Conservation (phyloP, 495 filamentous ascomycete genomes). For the Elasticomyces elasticus region DNA sequence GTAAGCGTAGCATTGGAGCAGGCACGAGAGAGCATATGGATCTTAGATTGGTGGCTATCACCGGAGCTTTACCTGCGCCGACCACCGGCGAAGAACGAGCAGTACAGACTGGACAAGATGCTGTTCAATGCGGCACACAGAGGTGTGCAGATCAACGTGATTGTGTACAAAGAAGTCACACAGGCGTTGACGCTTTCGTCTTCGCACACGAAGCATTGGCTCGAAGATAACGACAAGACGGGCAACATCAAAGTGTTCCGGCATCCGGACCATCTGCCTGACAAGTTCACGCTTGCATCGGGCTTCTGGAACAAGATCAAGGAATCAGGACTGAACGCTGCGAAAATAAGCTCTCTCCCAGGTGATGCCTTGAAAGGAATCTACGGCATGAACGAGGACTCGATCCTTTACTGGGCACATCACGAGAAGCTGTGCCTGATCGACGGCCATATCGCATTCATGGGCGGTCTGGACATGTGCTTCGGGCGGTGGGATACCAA, state of each 20-base stretch:
- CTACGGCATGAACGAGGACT: slow-evolving; percentile 71
- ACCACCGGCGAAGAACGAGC: slow-evolving; percentile 69
- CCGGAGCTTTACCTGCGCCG: slow-evolving; percentile 84
- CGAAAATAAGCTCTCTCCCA: slow-evolving; percentile 48
- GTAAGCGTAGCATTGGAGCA: slow-evolving; percentile 76
- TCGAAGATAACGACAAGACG: slow-evolving; percentile 31
- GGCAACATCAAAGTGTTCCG: slow-evolving; percentile 81
- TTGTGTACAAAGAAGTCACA: slow-evolving; percentile 92
- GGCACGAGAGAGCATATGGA: slow-evolving; percentile 79
- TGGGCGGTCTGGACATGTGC: slow-evolving; percentile 71
- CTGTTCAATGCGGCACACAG: slow-evolving; percentile 76
- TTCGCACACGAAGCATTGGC: slow-evolving; percentile 69
- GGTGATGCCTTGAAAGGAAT: slow-evolving; percentile 59
- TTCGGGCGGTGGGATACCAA: slow-evolving; percentile 56
- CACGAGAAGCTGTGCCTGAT: slow-evolving; percentile 88
- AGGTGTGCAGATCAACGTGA: slow-evolving; percentile 78
- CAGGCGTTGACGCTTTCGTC: slow-evolving; percentile 77
- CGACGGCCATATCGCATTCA: slow-evolving; percentile 74
- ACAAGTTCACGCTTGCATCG: slow-evolving; percentile 48
- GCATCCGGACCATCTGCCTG: slow-evolving; percentile 81
- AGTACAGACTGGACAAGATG: slow-evolving; percentile 85
- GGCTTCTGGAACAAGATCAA: slow-evolving; percentile 43
- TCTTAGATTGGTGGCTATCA: slow-evolving; percentile 90
- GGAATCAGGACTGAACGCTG: slow-evolving; percentile 42
- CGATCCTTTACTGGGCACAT: slow-evolving; percentile 89